phyloP scores from a whole-genome alignment of 2,329 filamentous ascomycete genomes.

The Teratosphaeriaceae sp. region DNA sequence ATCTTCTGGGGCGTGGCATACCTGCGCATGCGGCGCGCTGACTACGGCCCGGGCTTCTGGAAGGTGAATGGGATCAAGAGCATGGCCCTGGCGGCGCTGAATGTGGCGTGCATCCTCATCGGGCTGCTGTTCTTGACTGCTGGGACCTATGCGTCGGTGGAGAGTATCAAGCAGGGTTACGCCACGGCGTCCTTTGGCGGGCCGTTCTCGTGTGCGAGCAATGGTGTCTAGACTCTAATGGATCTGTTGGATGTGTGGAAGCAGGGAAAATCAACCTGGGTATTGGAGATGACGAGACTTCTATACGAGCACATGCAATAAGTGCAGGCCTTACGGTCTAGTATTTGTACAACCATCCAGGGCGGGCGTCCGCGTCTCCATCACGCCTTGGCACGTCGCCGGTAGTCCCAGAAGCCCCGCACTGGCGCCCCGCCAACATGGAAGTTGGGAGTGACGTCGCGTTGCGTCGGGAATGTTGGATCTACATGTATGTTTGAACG shows the following conservation, averaged over 20 bases:
- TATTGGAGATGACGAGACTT: not conserved
- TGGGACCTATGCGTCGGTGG: constrained; percentile 69
- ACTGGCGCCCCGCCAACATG: too few relatives aligned
- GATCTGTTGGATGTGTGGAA: too few relatives aligned
- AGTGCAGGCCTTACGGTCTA: not conserved
- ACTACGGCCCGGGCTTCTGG: constrained; percentile 50
- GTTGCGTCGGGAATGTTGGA: too few relatives aligned
- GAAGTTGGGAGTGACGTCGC: too few relatives aligned
- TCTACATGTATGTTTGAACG: too few relatives aligned
- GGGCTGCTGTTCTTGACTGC: constrained; percentile 75
- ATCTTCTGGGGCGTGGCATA: constrained; percentile 89
- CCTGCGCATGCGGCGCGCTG: constrained; percentile 64
- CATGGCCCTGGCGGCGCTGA: constrained; percentile 54
- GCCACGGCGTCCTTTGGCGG: constrained; percentile 55
- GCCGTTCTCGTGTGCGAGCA: constrained; percentile 67
- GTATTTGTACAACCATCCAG: not conserved
- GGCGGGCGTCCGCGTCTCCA: not conserved
- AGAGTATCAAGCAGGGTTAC: constrained; percentile 70
- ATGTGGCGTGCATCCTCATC: constrained; percentile 65
- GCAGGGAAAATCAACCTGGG: not conserved
- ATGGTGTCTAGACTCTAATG: constrained; percentile 39
- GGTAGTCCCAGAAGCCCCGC: too few relatives aligned
- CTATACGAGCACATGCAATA: too few relatives aligned
- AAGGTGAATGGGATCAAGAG: constrained; percentile 48
- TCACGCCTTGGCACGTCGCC: too few relatives aligned